These are phyloP conservation scores for Albatrellus sp. DNA, from an alignment of 1,284 basidiomycete genomes.

Conservation along the genomic window DNA sequence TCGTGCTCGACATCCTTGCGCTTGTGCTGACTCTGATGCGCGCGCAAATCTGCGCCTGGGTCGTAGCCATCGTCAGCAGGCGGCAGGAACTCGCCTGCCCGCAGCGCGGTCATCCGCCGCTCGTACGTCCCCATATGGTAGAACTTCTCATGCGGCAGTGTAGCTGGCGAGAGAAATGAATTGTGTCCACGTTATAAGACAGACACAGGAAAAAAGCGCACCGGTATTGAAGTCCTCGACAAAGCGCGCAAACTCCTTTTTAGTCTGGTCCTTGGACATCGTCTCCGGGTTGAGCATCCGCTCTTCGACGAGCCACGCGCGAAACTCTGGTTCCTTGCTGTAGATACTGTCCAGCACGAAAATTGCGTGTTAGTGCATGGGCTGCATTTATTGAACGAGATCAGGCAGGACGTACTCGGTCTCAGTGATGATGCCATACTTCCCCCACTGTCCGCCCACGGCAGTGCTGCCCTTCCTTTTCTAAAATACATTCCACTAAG, in stretches of 20 bases:
- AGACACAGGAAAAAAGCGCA: conserved; percentile 17
- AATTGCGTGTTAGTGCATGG: too few relatives aligned
- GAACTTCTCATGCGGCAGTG: conserved; percentile 84
- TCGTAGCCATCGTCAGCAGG: conserved; percentile 63
- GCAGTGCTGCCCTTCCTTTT: conserved; percentile 47
- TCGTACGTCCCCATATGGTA: conserved; percentile 79
- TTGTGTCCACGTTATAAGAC: neutral
- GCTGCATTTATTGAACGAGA: neutral
- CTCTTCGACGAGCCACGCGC: conserved; percentile 85
- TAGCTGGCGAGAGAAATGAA: conserved; percentile 35
- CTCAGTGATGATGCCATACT: conserved; percentile 77
- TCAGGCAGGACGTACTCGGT: conserved; percentile 49
- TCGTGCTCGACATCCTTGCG: conserved; percentile 50
- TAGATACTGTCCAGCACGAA: conserved; percentile 40
- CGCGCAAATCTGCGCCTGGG: conserved; percentile 67
- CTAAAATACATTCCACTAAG: conserved; percentile 2
- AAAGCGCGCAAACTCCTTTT: conserved; percentile 71
- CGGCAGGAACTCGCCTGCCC: conserved; percentile 67
- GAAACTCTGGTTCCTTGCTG: conserved; percentile 72
- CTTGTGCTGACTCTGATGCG: conserved; percentile 56
- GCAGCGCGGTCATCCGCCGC: conserved; percentile 66
- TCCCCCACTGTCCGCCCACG: conserved; percentile 70
- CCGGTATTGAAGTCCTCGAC: conserved; percentile 86
- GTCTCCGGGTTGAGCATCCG: conserved; percentile 81
- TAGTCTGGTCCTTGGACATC: conserved; percentile 69